These are phyloP conservation scores for Sclerotinia spermophila DNA, from an alignment of 2,329 filamentous ascomycete genomes.

Conservation along the genomic window DNA sequence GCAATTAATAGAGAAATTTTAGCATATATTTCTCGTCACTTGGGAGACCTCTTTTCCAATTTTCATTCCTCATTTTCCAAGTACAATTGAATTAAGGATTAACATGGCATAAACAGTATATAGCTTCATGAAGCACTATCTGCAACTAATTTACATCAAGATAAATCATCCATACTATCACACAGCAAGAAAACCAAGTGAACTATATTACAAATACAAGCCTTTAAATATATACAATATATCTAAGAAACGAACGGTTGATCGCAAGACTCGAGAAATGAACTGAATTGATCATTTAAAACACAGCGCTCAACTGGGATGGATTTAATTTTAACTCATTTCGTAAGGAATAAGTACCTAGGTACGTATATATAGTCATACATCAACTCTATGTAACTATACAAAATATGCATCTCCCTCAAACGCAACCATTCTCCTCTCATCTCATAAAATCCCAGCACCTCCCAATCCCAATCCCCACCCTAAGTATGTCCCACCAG, in stretches of 20 bases:
- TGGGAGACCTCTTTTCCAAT: too few relatives aligned
- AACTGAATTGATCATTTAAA: background rate
- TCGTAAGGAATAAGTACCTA: background rate
- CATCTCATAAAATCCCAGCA: background rate
- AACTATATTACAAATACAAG: background rate
- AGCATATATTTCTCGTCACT: too few relatives aligned
- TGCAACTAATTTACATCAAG: background rate
- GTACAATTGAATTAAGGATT: too few relatives aligned
- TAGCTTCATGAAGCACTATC: background rate
- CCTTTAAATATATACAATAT: too few relatives aligned
- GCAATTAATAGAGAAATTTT: too few relatives aligned
- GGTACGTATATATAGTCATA: background rate
- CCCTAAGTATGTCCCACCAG: slow-evolving; percentile 32
- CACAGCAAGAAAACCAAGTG: background rate
- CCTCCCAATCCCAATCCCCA: background rate
- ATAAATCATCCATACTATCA: background rate
- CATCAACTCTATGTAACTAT: background rate
- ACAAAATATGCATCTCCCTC: background rate
- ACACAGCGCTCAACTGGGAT: background rate
- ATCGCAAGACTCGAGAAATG: background rate
- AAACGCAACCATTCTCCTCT: background rate
- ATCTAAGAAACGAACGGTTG: background rate
- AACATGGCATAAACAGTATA: too few relatives aligned
- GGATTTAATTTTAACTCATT: background rate
- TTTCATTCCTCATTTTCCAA: too few relatives aligned